Base-by-base conservation (phyloP, 768 basidiomycete species). In the Terana coerulea region DNA sequence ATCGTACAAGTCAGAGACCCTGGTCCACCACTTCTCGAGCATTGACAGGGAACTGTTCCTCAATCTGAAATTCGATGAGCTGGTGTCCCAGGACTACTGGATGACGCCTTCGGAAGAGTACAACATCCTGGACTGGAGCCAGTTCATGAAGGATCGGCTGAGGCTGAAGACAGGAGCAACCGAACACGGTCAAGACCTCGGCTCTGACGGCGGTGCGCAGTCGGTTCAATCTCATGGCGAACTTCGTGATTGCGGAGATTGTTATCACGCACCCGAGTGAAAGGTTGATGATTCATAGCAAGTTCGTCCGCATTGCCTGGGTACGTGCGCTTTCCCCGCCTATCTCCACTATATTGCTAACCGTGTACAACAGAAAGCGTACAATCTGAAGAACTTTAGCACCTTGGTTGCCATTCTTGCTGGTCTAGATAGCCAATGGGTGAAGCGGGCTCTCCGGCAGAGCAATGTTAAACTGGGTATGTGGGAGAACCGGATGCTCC, bases 21-120 rank as follows among this genome's bases (percentile, higher is more conserved):
- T 97, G 29, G 87, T 87, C 1, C 76, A 83, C 47, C 88, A 93
- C 59, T 88, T 95, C 61, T 77, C 86, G 6, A 85, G 91, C 77
- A 91, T 95, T 56, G 92, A 95, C 56, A 78, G 89, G 22, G 92
- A 95, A 59, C 69, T 95, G 49, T 91, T 93, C 64, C 82, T 88
- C 66, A 78, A 80, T 11, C 77, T 95, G 65, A 86, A 85, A 59
- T 93, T 93, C 62, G 90, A 94, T 61, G 93, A 95, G 61, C 75
- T 93, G n/a, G 82, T 91, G 33, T 75, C 83, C 54, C 78, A 81
- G 43, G 82, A 87, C 33, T 29, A 21, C 31, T 87, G 85, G 85
- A 74, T 77, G 65, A 73, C 75, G 9, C 75, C 78, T 42, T 74
- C 79, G 50, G 85, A 75, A 26, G 65, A 81, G 48, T 76, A 80